Evolutionary conservation across 1,284 basidiomycete species (phyloP).

Genomic region (Porodaedalea pini): DNA sequence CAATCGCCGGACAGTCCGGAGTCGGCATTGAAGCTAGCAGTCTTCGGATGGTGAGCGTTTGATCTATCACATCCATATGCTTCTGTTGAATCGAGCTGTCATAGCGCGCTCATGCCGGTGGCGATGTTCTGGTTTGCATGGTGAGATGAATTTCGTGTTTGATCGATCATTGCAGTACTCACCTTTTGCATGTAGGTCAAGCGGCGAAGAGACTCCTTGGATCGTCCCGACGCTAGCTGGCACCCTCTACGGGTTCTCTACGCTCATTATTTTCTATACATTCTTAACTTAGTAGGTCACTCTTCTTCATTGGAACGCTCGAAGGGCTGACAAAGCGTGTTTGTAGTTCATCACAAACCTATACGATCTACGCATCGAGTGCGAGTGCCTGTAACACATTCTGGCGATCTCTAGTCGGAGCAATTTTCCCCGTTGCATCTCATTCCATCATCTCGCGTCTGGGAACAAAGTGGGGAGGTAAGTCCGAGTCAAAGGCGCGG

Average conservation of each 20-base stretch:
- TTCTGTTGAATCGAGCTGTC: too few relatives aligned
- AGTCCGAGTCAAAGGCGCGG: too few relatives aligned
- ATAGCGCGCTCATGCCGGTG: slow-evolving; percentile 23
- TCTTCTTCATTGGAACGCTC: slow-evolving; percentile 13
- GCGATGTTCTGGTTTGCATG: slow-evolving; percentile 33
- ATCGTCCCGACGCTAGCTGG: slow-evolving; percentile 29
- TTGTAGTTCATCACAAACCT: slow-evolving; percentile 26
- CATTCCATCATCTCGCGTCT: slow-evolving; percentile 25
- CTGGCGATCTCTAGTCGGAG: slow-evolving; percentile 26
- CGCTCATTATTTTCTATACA: slow-evolving; percentile 1
- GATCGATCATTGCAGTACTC: background rate
- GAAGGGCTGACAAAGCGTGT: slow-evolving; percentile 11
- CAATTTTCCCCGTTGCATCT: slow-evolving; percentile 28
- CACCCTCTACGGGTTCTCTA: slow-evolving; percentile 28
- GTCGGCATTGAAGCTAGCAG: slow-evolving; percentile 18
- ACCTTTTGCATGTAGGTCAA: slow-evolving; percentile 25
- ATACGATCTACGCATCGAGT: slow-evolving; percentile 29
- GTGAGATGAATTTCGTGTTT: slow-evolving; percentile 21
- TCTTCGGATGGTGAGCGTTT: slow-evolving; percentile 21
- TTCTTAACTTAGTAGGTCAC: background rate
- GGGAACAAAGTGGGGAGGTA: slow-evolving; percentile 31
- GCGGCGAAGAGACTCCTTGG: slow-evolving; percentile 28
- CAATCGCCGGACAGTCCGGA: slow-evolving; percentile 16
- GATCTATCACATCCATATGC: too few relatives aligned
- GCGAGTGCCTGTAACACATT: slow-evolving; percentile 28